Conservation (phyloP, 805 yeast genomes). For the Wickerhamomyces xylosicus region DNA sequence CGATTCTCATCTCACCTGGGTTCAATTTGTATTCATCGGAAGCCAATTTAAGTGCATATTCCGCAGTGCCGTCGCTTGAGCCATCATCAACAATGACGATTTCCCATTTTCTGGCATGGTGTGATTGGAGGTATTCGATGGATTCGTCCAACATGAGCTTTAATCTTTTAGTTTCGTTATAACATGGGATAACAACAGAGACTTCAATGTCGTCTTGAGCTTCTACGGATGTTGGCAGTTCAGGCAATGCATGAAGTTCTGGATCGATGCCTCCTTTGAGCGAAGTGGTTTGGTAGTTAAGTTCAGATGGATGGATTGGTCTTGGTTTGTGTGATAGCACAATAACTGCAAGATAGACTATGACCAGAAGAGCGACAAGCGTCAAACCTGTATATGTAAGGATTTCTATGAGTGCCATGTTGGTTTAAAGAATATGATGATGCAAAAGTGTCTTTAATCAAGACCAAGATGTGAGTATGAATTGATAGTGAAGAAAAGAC, state of each 20-base stretch:
- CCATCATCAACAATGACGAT: constrained; percentile 89
- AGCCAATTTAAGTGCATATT: constrained; percentile 56
- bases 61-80: constrained; percentile 69
- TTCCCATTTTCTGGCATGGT: constrained; percentile 45
- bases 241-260: constrained; percentile 24
- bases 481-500: no score
- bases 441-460: no score
- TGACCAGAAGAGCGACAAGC: background rate
- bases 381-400: constrained; percentile 1
- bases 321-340: constrained; percentile 59
- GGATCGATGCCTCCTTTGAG: constrained; percentile 18
- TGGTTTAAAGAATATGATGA: no score
- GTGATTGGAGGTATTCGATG: constrained; percentile 36
- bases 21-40: constrained; percentile 29
- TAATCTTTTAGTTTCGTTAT: constrained; percentile 72
- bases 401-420: background rate
- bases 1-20: constrained; percentile 59
- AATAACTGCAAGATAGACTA: constrained; percentile 8
- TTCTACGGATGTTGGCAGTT: constrained; percentile 6
- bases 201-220: constrained; percentile 34
- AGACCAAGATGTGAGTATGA: no score
- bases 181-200: constrained; percentile 88
- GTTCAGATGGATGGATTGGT: constrained; percentile 39
- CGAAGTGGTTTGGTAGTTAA: constrained; percentile 41
- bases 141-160: constrained; percentile 64